Evolutionary conservation across 1,139 yeast genomes (phyloP).

Genomic region (Nakaseomyces delphensis): DNA sequence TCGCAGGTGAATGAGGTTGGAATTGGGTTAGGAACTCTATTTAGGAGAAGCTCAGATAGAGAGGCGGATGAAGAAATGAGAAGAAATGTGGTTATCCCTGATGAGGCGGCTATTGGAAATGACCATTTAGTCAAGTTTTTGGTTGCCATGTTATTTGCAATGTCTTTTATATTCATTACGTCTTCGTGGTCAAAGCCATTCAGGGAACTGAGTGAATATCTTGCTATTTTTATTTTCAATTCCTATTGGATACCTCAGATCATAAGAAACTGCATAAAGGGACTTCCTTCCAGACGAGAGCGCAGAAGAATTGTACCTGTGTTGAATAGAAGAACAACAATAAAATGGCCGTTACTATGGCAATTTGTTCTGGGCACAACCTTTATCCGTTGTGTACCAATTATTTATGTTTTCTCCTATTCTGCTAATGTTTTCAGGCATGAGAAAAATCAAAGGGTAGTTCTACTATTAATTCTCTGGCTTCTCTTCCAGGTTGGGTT

Average conservation of each 20-base stretch:
- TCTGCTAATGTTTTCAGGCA: slow-evolving; percentile 47
- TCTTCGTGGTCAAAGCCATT: slow-evolving; percentile 58
- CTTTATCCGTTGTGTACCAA: slow-evolving; percentile 52
- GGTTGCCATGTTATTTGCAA: slow-evolving; percentile 43
- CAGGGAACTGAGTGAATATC: slow-evolving; percentile 51
- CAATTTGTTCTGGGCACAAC: slow-evolving; percentile 62
- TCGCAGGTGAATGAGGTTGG: slow-evolving; percentile 61
- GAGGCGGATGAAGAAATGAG: slow-evolving; percentile 17
- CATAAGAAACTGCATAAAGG: slow-evolving; percentile 55
- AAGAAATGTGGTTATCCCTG: slow-evolving; percentile 30
- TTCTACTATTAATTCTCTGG: slow-evolving; percentile 43
- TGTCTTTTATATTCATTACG: slow-evolving; percentile 50
- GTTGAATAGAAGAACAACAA: slow-evolving; percentile 16
- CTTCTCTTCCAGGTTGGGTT: slow-evolving; percentile 45
- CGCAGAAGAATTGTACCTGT: slow-evolving; percentile 15
- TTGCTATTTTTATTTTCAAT: slow-evolving; percentile 44
- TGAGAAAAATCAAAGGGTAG: slow-evolving; percentile 46
- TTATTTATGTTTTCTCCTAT: slow-evolving; percentile 46
- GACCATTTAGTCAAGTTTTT: slow-evolving; percentile 56
- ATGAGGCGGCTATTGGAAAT: slow-evolving; percentile 52
- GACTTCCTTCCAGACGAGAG: slow-evolving; percentile 24
- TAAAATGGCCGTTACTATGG: slow-evolving; percentile 28
- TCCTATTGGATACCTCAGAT: slow-evolving; percentile 93
- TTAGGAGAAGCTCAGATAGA: slow-evolving; percentile 17
- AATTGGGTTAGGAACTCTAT: slow-evolving; percentile 22